Evolutionary conservation across 495 filamentous ascomycete genomes (phyloP), one percentile per base, ranked within the genome.

Genomic region (Penicillium verhagenii): DNA sequence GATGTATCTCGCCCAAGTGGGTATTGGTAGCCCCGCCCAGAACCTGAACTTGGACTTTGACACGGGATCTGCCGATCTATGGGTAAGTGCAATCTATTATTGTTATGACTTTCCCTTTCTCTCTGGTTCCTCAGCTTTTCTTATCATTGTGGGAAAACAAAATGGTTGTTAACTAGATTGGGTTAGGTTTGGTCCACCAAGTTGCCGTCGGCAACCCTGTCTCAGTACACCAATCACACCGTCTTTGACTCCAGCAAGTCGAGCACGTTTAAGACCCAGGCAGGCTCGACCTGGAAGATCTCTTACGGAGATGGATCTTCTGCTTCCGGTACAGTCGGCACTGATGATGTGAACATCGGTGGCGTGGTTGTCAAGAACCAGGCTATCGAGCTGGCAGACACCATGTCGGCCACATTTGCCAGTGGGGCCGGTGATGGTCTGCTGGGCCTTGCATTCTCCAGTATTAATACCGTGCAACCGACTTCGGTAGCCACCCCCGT

Each of bases 11-110:
- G 87, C 82, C 46, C 73, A 80, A 47, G 80, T 92, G 38, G 54
- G 64, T 6, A 86, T 92, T 59, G 89, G 89, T 25, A 87, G 82
- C 1, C 87, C 87, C 9, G 72, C 75, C 2, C 87, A 92, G 75
- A 84, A 69, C 35, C 47, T 90, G 52, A 79, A 73, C 45, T 64
- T 92, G 44, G 85, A 91, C 64, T 90, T 92, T 58, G 88, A 93
- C 69, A 90, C 88, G 25, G 89, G 87, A 10, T 89, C 86, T 40
- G 77, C 85, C 6, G 88, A 91, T 78, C 76, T 91, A 35, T 93
- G 87, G 89, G 87, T 92, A 77, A 54, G 79, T 61, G 18, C 20
- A 21, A 38, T 45, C 35, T 7, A 26, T 25, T 25, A 7, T 23
- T 40, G 18, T 24, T 21, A 47, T 26, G 14, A 10, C 18, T n/a